Base-by-base conservation (phyloP, 768 basidiomycete genomes). In the Pleurotus eryngii region DNA sequence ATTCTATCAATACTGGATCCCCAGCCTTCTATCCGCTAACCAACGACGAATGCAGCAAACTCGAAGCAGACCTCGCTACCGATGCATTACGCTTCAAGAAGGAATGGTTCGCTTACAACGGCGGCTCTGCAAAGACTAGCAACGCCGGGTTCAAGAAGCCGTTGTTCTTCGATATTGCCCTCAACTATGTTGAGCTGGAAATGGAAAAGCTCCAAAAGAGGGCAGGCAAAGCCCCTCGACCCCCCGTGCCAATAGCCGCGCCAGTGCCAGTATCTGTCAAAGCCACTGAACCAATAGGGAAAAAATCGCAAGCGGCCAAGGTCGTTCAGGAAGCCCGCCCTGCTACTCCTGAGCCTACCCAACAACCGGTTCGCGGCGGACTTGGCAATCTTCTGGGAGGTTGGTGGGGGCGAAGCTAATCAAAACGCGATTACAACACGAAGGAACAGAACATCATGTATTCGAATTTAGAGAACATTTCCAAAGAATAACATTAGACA, bases 161-260 rank as follows among this genome's bases (percentile, higher is more conserved):
- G 14, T 65, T 93, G 40, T 97, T 98, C 76, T 97, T 95, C 72
- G 92, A 97, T 68, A 89, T 93, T 59, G 95, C 93, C 15, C 84
- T 95, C 64, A 97, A 96, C 71, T 97, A 96, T 66, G 86, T 92
- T 55, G 84, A 90, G 61, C 71, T 94, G 58, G 90, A 95, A 64
- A 87, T 95, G 85, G 89, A 91, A 46, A 74, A 82, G 50, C 70
- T 97, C 57, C 73, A 84, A 64, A 81, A 79, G 57, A 76, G 88
- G 15, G 90, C 87, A 3, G 93, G 93, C 1, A 86, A 85, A 72
- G 68, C 76, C 46, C 67, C 68, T 11, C 55, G 72, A 2, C 53
- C 62, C 24, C 61, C 63, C 6, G 57, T 67, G 8, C 63, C 67
- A 38, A 46, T 64, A 1, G 62, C 65, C n/a, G 61, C 65, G 4